Base-by-base conservation (phyloP, 1,284 basidiomycete species). In the Xanthoconium separans region DNA sequence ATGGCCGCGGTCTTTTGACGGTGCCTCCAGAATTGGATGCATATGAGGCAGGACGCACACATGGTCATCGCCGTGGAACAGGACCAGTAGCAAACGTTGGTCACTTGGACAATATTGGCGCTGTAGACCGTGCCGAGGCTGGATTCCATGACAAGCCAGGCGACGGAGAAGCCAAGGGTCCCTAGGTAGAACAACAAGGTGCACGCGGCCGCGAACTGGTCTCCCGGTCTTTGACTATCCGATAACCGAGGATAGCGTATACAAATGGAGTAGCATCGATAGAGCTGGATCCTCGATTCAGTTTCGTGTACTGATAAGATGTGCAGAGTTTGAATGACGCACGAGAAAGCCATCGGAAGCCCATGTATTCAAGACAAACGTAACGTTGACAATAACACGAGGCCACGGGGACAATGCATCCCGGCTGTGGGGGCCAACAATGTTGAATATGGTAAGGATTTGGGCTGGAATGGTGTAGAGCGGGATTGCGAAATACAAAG, bases 251-350 rank as follows among this genome's bases (percentile, higher is more conserved):
- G 34, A 36, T n/a, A 16, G 16, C 34, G 34, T 36, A 47, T 44
- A 45, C 52, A 66, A 41, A 65, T 44, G 41, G 68, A 31, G 29
- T 66, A 51, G 20, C 59, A 66, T 18, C 63, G 64, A 22, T 68
- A 65, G 12, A 68, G 52, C 63, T 68, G 7, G 2, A n/a, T n/a
- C 13, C 8, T 22, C 4, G n/a, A 15, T 13, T 61, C 41, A 57
- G 47, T 24, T 24, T 24, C n/a, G 37, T 27, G 33, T 11, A 10
- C 6, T 34, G 9, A 46, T 1, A 34, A 18, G 20, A 10, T 5
- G 12, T 15, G 40, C n/a, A 39, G 36, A 22, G 39, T 22, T 24
- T 16, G 44, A 27, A 20, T 15, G 1, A 59, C 64, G 44, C 42
- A 65, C 63, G 3, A 65, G 62, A 24, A 66, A 65, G 3, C 53